phyloP scores from a whole-genome alignment of 805 yeast species.

The Cyberlindnera nakhonratchasimensis region DNA sequence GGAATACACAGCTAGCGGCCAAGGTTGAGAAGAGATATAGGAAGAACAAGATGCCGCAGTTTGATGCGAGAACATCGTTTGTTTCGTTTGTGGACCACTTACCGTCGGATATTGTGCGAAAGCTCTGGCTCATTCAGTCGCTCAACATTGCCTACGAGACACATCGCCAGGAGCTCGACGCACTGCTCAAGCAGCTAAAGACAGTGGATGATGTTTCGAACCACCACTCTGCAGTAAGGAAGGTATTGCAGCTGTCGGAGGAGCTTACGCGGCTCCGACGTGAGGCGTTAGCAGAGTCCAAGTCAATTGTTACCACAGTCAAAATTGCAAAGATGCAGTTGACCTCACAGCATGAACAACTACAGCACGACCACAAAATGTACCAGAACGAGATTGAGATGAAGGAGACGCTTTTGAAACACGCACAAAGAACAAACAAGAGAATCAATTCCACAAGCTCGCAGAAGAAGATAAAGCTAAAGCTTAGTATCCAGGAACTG shows the following conservation, averaged over 20 bases:
- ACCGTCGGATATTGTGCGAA: constrained; percentile 41
- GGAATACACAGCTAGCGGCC: not conserved
- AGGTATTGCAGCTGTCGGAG: constrained; percentile 8
- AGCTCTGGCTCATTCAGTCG: constrained; percentile 39
- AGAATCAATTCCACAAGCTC: constrained; percentile 19
- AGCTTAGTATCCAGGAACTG: constrained; percentile 3
- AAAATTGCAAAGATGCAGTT: constrained; percentile 25
- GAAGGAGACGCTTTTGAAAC: constrained; percentile 15
- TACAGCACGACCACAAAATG: constrained; percentile 26
- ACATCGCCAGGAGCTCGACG: constrained; percentile 17
- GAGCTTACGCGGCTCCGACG: constrained; percentile 25
- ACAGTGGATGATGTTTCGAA: constrained; percentile 10
- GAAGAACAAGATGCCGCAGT: constrained; percentile 6
- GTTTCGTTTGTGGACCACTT: constrained; percentile 39
- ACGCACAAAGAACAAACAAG: constrained; percentile 21
- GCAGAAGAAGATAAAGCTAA: constrained; percentile 4
- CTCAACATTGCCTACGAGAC: constrained; percentile 27
- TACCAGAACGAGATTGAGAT: constrained; percentile 25
- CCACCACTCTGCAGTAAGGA: constrained; percentile 9
- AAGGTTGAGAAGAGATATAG: not conserved
- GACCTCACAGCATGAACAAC: constrained; percentile 23
- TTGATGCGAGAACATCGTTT: constrained; percentile 38
- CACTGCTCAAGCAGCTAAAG: constrained; percentile 12
- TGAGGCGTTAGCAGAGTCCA: constrained; percentile 31
- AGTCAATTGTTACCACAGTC: constrained; percentile 23